Evolutionary conservation across 208 protist genomes (phyloP), one percentile per base, ranked within the genome.

Genomic region (Borovskyia barvae): DNA sequence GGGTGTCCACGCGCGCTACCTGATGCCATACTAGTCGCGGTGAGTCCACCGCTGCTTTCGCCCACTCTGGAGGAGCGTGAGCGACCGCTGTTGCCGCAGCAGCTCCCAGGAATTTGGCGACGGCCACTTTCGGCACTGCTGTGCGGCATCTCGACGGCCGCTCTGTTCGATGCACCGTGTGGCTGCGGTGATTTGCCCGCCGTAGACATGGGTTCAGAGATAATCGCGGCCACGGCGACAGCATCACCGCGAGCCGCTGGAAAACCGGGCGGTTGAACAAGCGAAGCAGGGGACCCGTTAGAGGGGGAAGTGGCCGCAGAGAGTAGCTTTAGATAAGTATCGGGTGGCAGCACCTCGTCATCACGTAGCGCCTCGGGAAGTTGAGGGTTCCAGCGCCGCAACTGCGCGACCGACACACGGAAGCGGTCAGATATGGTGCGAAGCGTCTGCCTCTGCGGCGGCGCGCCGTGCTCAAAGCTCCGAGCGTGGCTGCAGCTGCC

Each of bases 321-420:
- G n/a, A n/a, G 50, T 0, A 73, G 29, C 55, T 82, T 88, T 32
- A 88, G 56, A 39, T 63, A 88, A 15, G 81, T 88, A 53, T 88
- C 75, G 19, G 55, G 43, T 11, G 77, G 74, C 28, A 88, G 48
- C 26, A 54, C 30, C 46, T 58, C 43, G 62, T 66, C 20, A 33
- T 49, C 45, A 43, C 60, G 25, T 8, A 58, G 46, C 52, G 69
- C 33, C 6, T 28, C 15, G 1, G 74, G 53, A 25, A 89, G 42
- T 24, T 89, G 77, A 30, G 82, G 77, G 54, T 89, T 89, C 45
- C 73, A 64, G 11, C 17, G 37, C 20, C 77, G 82, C 39, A 87
- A 46, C 7, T 77, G 72, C 0, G 54, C 56, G 1, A 80, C 36
- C 7, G 72, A 41, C 1, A 80, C 53, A 5, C 40, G 42, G 7